Evolutionary conservation across 257 asterid species (phyloP).

Genomic region (Misopates orontium): DNA sequence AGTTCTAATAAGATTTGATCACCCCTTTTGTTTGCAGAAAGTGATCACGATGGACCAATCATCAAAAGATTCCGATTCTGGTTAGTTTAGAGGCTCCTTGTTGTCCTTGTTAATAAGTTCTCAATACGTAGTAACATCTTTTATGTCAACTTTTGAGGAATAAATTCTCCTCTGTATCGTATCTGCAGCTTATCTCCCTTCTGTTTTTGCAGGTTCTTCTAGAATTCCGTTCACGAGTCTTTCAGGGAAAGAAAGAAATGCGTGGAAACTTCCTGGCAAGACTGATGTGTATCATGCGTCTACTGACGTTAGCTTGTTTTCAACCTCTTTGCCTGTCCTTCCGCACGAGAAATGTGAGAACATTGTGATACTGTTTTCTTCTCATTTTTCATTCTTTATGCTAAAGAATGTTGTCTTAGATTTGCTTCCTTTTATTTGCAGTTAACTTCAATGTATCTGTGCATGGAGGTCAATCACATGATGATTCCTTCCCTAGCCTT

Average conservation of each 20-base stretch:
- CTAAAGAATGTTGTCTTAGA: constrained; percentile 13
- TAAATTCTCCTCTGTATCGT: constrained; percentile 7
- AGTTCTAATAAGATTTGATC: background rate
- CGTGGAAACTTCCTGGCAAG: constrained; percentile 59
- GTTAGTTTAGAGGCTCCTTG: constrained; percentile 28
- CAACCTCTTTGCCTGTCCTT: constrained; percentile 78
- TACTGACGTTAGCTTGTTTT: constrained; percentile 77
- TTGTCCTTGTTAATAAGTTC: constrained; percentile 3
- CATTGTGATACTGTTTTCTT: background rate
- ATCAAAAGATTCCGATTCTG: constrained; percentile 32
- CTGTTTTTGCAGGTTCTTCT: constrained; percentile 35
- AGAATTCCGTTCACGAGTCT: constrained; percentile 33
- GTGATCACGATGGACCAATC: constrained; percentile 49
- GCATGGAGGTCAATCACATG: constrained; percentile 40
- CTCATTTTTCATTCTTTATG: background rate
- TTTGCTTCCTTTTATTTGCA: constrained; percentile 37
- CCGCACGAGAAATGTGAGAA: constrained; percentile 64
- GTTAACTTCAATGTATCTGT: constrained; percentile 57
- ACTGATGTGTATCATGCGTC: constrained; percentile 47
- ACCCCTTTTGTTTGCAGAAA: constrained; percentile 30
- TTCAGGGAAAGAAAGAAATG: constrained; percentile 42
- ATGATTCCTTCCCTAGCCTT: constrained; percentile 57
- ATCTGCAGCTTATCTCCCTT: constrained; percentile 4
- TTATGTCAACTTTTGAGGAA: background rate
- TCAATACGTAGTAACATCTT: constrained; percentile 2